Evolutionary conservation across 202 grass and related monocot genomes (phyloP), one percentile per base, ranked within the genome.

Genomic region (Hordeum pubiflorum): DNA sequence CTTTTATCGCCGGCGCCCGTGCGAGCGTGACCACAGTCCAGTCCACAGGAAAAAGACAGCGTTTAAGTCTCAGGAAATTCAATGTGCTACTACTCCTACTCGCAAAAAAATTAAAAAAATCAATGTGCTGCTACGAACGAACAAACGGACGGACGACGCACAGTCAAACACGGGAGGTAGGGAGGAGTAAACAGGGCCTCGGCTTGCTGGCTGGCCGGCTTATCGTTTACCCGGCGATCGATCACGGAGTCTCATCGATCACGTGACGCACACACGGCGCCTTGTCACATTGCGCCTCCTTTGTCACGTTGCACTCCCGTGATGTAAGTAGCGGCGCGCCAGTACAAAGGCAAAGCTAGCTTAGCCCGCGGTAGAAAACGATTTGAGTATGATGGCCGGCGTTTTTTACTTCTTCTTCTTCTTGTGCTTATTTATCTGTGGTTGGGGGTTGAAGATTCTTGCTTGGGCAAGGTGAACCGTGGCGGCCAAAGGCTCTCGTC

Each of bases 211-310:
- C 39, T 41, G 48, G n/a, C 20, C 23, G 55, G 55, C 55, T 22
- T 26, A 41, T 13, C 52, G 20, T n/a, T 7, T 29, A 2, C 21
- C 41, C 37, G 44, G 44, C 44, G 65, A 17, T 1, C 4, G 1
- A 17, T 83, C 86, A 88, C 81, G 79, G n/a, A n/a, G n/a, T n/a
- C n/a, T n/a, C n/a, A 17, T 1, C 4, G 1, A 17, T 83, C 86
- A 88, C 81, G 79, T 84, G 81, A 50, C 11, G 39, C 81, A 12
- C 38, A 6, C 75, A 75, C 69, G 64, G 7, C 36, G 37, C 6
- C 9, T 76, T 84, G 86, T 71, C 86, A 43, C 62, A 27, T 84
- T 76, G 76, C 81, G 39, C 33, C 54, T 0, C 22, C 22, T 43
- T 63, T 78, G 76, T 48, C 76, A 48, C 76, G 40, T 34, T 78